Base-by-base conservation (phyloP, 768 basidiomycete species). In the Calvatia gigantea region DNA sequence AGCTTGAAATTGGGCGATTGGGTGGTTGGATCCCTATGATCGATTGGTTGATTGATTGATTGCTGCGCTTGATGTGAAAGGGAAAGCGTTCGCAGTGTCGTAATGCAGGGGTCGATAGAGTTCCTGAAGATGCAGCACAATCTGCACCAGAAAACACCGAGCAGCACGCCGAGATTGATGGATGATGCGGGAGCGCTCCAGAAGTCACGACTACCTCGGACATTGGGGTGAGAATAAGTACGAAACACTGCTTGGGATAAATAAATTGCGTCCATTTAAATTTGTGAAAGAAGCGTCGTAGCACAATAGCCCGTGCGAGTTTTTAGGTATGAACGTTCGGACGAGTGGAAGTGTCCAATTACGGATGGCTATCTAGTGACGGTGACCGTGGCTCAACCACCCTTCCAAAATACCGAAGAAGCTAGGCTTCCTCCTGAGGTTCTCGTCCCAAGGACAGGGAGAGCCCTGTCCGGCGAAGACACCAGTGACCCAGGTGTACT, bases 401-500 rank as follows among this genome's bases (percentile, higher is more conserved):
- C 33, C 48, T 15, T 50, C 48, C 6, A 50, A 11, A 11, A 37
- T 37, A 12, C 33, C 35, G 8, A 1, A 15, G 48, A 21, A 50
- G 6, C 33, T 21, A 15, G 48, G 48, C 23, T 42, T 42, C 41
- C 25, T 42, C 21, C 25, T 21, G 41, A 42, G 41, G 41, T 42
- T 21, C 52, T 58, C 69, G 61, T 74, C 71, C 71, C 73, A 73
- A 50, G 71, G 70, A n/a, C 62, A 59, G 27, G 71, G 70, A 21
- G 69, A 71, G 19, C 73, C 73, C 55, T 74, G 68, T 28, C 71
- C 73, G 21, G 60, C 21, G 63, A 75, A 75, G 17, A 62, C 63
- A n/a, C 66, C 61, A 3, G 72, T 73, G 6, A 75, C 62, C 73
- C 73, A 75, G 38, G 73, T 72, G 58, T 73, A 75, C 71, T 68